These are phyloP conservation scores for Dovyalis caffra DNA, from an alignment of 345 rosid genomes.

Conservation along the genomic window DNA sequence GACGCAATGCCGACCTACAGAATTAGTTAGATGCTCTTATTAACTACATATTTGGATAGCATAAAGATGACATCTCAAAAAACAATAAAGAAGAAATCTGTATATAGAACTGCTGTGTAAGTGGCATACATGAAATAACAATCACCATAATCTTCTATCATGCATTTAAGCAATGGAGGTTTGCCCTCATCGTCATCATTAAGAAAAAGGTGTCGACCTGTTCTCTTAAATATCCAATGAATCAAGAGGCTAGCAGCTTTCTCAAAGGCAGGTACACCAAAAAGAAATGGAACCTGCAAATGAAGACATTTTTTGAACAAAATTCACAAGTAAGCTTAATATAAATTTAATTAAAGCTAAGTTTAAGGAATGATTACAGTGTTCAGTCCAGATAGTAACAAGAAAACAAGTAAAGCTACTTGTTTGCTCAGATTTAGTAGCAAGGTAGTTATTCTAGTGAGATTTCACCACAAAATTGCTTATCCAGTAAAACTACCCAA, in stretches of 20 bases:
- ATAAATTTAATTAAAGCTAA: neutral
- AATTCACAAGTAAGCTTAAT: neutral
- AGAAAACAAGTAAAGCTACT: neutral
- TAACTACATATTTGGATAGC: slow-evolving; percentile 1
- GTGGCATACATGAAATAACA: slow-evolving; percentile 67
- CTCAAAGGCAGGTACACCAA: slow-evolving; percentile 88
- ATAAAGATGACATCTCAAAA: slow-evolving; percentile 5
- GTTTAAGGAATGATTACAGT: neutral
- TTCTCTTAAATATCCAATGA: slow-evolving; percentile 92
- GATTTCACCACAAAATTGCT: neutral
- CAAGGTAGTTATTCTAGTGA: neutral
- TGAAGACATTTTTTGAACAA: slow-evolving; percentile 14
- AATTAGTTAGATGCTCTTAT: slow-evolving; percentile 19
- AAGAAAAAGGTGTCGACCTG: slow-evolving; percentile 93
- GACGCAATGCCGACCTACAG: slow-evolving; percentile 80
- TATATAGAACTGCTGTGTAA: neutral
- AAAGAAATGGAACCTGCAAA: slow-evolving; percentile 93
- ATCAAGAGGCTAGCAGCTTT: slow-evolving; percentile 76
- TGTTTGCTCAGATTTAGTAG: neutral
- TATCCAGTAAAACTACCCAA: neutral
- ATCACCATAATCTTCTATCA: slow-evolving; percentile 68
- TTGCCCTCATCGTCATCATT: slow-evolving; percentile 78
- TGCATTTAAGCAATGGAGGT: slow-evolving; percentile 75
- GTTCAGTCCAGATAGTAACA: neutral
- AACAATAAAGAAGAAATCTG: slow-evolving; percentile 9